Conservation (phyloP, 2,329 filamentous ascomycete genomes). For the Phaeosphaeriaceae sp. region DNA sequence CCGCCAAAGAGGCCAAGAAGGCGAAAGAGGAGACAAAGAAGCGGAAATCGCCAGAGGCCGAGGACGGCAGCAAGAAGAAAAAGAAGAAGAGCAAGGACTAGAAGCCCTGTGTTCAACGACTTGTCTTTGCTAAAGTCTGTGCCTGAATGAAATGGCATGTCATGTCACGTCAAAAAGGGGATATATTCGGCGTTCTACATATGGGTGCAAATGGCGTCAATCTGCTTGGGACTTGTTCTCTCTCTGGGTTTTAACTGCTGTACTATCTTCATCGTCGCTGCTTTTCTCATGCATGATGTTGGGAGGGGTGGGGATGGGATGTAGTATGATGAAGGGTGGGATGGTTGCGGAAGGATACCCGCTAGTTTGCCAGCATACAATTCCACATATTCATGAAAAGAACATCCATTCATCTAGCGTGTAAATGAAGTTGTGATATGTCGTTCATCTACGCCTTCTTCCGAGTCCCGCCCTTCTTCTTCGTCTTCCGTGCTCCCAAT, state of each 20-base stretch:
- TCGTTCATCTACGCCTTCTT: conserved; percentile 9
- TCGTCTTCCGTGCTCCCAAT: conserved; percentile 35
- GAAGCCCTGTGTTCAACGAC: conserved; percentile 7
- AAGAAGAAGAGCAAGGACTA: conserved; percentile 65
- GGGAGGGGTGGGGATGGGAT: conserved; percentile 9
- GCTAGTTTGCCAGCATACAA: conserved; percentile 23
- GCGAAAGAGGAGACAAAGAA: conserved; percentile 63
- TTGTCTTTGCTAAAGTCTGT: conserved; percentile 5
- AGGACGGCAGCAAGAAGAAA: conserved; percentile 61
- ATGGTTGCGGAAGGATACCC: conserved; percentile 26
- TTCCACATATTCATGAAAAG: conserved; percentile 15
- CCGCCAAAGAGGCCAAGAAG: conserved; percentile 59
- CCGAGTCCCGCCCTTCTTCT: conserved; percentile 20
- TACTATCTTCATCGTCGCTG: conserved; percentile 11
- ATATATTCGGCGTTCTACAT: conserved; percentile 19
- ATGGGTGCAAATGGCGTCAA: conserved; percentile 15
- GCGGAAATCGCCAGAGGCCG: conserved; percentile 55
- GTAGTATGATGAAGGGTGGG: not conserved
- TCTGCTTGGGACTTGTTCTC: not conserved
- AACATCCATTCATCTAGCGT: not conserved
- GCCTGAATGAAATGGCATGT: conserved; percentile 15
- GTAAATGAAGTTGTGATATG: not conserved
- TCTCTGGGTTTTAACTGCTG: conserved; percentile 10
- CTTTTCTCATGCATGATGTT: conserved; percentile 26
- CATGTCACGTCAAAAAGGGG: conserved; percentile 24